Evolutionary conservation across 2,329 filamentous ascomycete species (phyloP).

Genomic region (Monilinia laxa): DNA sequence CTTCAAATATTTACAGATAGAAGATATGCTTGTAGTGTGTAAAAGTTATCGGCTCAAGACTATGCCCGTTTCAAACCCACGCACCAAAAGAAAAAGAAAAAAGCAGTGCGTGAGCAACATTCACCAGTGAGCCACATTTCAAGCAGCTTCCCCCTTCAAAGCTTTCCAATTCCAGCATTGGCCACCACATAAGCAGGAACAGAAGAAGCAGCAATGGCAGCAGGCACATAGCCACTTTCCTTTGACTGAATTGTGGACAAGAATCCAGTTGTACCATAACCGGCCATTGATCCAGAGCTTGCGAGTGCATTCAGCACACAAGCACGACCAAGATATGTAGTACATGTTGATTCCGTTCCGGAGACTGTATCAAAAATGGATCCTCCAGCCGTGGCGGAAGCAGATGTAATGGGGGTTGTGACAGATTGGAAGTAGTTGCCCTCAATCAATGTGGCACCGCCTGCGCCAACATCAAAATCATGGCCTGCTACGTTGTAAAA

Average conservation of each 20-base stretch:
- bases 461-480: conserved; percentile 44
- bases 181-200: conserved; percentile 15
- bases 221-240: neutral
- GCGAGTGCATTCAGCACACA: conserved; percentile 25
- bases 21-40: neutral
- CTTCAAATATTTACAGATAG: neutral
- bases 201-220: conserved; percentile 9
- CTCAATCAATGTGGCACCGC: conserved; percentile 43
- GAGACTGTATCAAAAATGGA: conserved; percentile 12
- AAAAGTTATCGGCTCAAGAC: neutral
- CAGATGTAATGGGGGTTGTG: conserved; percentile 31
- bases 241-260: conserved; percentile 14
- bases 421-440: conserved; percentile 47
- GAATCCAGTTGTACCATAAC: neutral
- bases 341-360: conserved; percentile 18
- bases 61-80: neutral
- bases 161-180: conserved; percentile 20
- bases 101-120: neutral
- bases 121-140: too few species aligned
- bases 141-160: neutral
- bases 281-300: conserved; percentile 11
- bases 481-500: conserved; percentile 46
- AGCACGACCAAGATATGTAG: conserved; percentile 22
- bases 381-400: conserved; percentile 2
- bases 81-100: too few species aligned